Conservation (phyloP, 192 early-diverging fungal genomes). For the Mortierella antarctica region DNA sequence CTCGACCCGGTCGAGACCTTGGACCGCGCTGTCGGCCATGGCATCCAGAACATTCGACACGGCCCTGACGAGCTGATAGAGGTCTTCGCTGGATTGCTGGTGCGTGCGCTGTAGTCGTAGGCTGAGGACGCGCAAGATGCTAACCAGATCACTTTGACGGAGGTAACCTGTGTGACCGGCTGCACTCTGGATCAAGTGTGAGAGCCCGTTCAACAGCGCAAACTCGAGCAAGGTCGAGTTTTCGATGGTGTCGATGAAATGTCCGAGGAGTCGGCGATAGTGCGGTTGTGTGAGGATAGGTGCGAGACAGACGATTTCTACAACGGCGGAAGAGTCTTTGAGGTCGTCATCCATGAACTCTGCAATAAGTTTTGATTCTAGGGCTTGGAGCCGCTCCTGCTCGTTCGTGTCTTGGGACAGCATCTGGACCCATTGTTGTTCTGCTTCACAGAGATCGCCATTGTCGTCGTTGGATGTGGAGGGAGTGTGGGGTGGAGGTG, state of each 20-base stretch:
- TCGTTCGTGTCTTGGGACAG: neutral
- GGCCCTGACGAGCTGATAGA: neutral
- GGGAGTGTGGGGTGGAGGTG: no score
- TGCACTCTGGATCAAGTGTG: neutral
- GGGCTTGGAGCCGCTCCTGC: neutral
- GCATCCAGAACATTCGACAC: conserved; percentile 8
- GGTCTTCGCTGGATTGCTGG: neutral
- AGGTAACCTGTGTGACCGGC: neutral
- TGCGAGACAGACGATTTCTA: neutral
- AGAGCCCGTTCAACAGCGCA: neutral
- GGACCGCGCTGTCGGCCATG: conserved; percentile 4
- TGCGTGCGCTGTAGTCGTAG: neutral
- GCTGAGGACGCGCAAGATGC: neutral
- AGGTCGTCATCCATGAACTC: neutral
- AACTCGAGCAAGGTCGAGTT: neutral
- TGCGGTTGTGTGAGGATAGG: neutral
- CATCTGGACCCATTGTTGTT: no score
- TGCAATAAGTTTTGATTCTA: neutral
- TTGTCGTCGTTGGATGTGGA: no score
- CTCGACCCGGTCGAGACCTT: neutral
- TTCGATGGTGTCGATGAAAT: neutral
- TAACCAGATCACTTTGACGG: neutral
- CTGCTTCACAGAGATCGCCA: no score
- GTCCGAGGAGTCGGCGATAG: neutral
- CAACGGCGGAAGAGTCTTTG: neutral